Conservation (phyloP, 192 early-diverging fungal species). For the Podila minutissima region DNA sequence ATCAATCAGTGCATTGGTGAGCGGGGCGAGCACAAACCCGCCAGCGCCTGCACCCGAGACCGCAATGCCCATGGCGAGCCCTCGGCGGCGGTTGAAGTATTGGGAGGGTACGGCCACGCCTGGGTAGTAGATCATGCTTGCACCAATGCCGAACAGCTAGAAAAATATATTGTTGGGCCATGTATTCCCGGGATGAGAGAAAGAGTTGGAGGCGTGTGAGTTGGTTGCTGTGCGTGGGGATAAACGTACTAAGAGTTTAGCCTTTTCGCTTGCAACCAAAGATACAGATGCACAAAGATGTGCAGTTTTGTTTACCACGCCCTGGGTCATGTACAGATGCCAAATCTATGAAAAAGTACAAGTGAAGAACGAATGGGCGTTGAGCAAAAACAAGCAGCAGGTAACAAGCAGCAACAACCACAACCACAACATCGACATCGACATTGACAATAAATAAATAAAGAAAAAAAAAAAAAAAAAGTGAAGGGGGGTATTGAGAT, state of each 20-base stretch:
- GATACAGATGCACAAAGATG: conserved; percentile 62
- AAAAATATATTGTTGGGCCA: too few relatives aligned
- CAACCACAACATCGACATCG: too few relatives aligned
- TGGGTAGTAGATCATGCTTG: conserved; percentile 65
- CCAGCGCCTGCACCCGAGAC: conserved; percentile 76
- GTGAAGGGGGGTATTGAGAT: too few relatives aligned
- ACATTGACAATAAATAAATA: too few relatives aligned
- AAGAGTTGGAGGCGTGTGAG: too few relatives aligned
- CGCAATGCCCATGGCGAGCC: conserved; percentile 72
- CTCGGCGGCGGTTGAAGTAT: conserved; percentile 68
- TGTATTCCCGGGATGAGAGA: too few relatives aligned
- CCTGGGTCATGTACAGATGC: conserved; percentile 82
- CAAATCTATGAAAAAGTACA: conserved; percentile 17
- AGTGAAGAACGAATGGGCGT: not conserved
- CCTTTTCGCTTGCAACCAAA: not conserved
- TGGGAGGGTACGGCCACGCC: conserved; percentile 68
- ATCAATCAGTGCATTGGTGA: conserved; percentile 45
- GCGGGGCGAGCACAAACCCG: conserved; percentile 68
- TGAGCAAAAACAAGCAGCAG: not conserved
- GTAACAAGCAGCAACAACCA: too few relatives aligned
- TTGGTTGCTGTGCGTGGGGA: too few relatives aligned
- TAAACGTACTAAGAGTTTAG: too few relatives aligned
- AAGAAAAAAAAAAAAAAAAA: too few relatives aligned
- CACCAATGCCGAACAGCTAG: conserved; percentile 66
- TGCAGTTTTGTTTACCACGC: conserved; percentile 59